Base-by-base conservation (phyloP, 306 rosid genomes). In the Lathyrus sativus region DNA sequence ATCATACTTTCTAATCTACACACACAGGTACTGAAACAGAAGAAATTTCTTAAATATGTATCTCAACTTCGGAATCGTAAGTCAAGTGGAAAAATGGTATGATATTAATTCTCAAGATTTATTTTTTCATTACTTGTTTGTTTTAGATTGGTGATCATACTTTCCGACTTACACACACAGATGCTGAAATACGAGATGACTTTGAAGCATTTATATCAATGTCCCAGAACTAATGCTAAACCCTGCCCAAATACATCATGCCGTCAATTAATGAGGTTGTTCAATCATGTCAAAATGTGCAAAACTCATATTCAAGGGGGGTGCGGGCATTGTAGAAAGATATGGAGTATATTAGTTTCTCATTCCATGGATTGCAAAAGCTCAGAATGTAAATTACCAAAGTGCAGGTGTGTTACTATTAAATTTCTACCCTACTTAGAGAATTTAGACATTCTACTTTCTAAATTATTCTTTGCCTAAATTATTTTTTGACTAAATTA, bases 241-340 rank as follows among this genome's bases (percentile, higher is more conserved):
- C 82, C 76, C 2, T 85, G 87, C 82, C 14, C 78, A 26, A 22
- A 75, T 46, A 68, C 50, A 6, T 7, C 71, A 58, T 88, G 95
- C 64, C 29, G 11, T 31, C 29, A 75, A 67, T 49, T 84, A 0
- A 84, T 62, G 41, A 82, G 6, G 65, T 8, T 85, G 60, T 67
- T 83, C 50, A 6, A 0, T 26, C 91, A 88, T 80, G 81, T 77
- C 8, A 38, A 11, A 0, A 75, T 9, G 33, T 88, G 91, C 73
- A 9, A 59, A 38, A 59, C 65, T 67, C 54, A 74, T 22, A 62
- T 2, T 18, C 1, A 62, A 6, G 68, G 84, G 7, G 87, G 85
- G 15, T 85, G 91, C 33, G 7, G 4, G 55, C 5, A 0, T 14
- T 88, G 95, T 50, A 46, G 60, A 77, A 83, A 81, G 75, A 72